Base-by-base conservation (phyloP, 176 grass and related monocot genomes). In the Dendrocalamus sinicus region DNA sequence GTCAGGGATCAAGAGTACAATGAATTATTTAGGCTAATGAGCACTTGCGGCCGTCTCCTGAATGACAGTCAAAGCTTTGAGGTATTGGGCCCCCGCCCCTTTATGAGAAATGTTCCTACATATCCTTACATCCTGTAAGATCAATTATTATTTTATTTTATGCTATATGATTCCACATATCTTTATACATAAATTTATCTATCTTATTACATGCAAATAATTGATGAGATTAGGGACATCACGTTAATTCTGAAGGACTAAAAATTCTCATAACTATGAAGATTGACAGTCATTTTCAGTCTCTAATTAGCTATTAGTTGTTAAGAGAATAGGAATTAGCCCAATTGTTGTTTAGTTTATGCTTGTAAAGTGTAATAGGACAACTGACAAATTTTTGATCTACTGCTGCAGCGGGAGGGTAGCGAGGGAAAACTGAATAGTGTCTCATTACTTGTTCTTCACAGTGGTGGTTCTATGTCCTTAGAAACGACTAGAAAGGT, bases 351-450 rank as follows among this genome's bases (percentile, higher is more conserved):
- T 9, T 55, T n/a, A 77, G 20, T 24, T 14, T 5, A 59, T 13
- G 20, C 75, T 58, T 58, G 35, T 60, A 41, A 26, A 4, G 1
- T 76, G 0, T 57, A 76, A 12, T 77, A 2, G 35, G 75, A 77
- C 22, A 8, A 44, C 30, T 17, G 39, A 61, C 75, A 17, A 17
- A 26, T 26, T 62, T 60, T n/a, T 39, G 4, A 45, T 22, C 8
- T 70, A 32, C 32, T 57, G 8, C 8, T 68, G 76, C 70, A 97
- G 92, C 91, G 92, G 83, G 92, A 97, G 87, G 68, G 50, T 22
- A 82, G 76, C 1, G 35, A 91, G 72, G 95, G 92, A 37, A 97
- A 97, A 81, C 35, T 93, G 74, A 97, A 93, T 37, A 82, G 78
- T 55, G 68, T 90, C 5, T 88, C 79, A 5, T 85, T 97, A 10